These are phyloP conservation scores for Aspergillus novoparasiticus DNA, from an alignment of 2,329 filamentous ascomycete genomes.

Conservation along the genomic window DNA sequence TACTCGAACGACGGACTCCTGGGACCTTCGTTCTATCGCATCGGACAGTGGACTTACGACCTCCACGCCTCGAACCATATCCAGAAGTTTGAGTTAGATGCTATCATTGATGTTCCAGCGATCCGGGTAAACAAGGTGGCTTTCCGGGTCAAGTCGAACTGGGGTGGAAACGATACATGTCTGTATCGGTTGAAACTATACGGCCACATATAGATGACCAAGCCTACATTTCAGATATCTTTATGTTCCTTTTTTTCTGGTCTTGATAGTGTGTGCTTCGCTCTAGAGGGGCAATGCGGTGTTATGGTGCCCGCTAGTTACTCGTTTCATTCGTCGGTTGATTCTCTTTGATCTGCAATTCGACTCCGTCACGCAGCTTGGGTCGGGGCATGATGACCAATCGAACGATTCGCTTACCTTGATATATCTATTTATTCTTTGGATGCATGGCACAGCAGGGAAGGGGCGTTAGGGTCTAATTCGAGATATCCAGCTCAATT, in stretches of 20 bases:
- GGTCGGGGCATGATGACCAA: too few relatives aligned
- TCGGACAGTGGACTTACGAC: slow-evolving; percentile 45
- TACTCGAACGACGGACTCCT: slow-evolving; percentile 42
- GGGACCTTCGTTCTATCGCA: slow-evolving; percentile 41
- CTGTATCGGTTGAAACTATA: slow-evolving; percentile 50
- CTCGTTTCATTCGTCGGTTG: neutral
- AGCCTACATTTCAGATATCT: neutral
- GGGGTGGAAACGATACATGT: slow-evolving; percentile 48
- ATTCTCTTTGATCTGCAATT: neutral
- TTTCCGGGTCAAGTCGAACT: slow-evolving; percentile 47
- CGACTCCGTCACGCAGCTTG: neutral
- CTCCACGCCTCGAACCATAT: slow-evolving; percentile 36
- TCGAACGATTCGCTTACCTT: neutral
- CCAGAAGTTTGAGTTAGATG: slow-evolving; percentile 44
- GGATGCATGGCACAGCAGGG: neutral
- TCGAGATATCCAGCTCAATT: slow-evolving; percentile 2
- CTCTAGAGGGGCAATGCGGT: neutral
- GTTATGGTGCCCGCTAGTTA: neutral
- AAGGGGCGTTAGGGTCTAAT: neutral
- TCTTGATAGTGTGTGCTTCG: neutral
- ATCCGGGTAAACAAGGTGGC: slow-evolving; percentile 43
- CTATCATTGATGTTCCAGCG: slow-evolving; percentile 38
- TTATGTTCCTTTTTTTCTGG: neutral
- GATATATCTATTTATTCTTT: neutral
- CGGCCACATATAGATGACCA: slow-evolving; percentile 33